A percentile compares a stretch with the other conserved stretches of the same genome.
Conservation (phyloP, 345 rosid genomes). For the Conringia planisiliqua region DNA sequence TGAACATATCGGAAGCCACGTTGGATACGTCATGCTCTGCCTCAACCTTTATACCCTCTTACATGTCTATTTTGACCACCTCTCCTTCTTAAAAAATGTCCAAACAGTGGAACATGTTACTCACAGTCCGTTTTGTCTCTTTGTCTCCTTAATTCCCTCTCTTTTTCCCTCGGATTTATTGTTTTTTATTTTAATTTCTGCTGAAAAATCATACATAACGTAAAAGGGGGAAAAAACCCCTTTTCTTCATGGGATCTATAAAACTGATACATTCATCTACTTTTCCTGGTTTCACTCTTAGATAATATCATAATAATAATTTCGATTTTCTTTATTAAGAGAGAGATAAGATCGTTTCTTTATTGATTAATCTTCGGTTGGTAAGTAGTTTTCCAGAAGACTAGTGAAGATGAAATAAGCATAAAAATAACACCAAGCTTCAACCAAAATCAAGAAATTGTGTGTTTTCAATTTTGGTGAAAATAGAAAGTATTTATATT, state of each 20-base stretch:
- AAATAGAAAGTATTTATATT: neutral
- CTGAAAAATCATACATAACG: slow-evolving; percentile 11
- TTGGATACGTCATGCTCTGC: neutral
- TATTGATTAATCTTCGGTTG: neutral
- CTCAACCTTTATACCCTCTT: too few relatives aligned
- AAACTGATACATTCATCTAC: slow-evolving; percentile 12
- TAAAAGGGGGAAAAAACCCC: neutral
- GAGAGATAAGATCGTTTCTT: neutral
- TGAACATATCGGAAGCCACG: neutral
- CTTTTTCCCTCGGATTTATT: neutral
- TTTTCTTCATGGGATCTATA: slow-evolving; percentile 30
- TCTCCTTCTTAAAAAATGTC: neutral
- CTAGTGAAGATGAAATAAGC: neutral
- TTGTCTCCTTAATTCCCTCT: slow-evolving; percentile 31
- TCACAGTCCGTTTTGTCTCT: slow-evolving; percentile 24
- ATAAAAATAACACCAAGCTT: neutral
- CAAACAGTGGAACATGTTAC: neutral
- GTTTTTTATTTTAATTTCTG: neutral
- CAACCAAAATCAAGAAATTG: slow-evolving; percentile 7
- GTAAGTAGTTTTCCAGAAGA: neutral
- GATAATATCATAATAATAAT: neutral
- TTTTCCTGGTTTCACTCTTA: slow-evolving; percentile 13
- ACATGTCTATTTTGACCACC: neutral
- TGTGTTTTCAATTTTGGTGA: slow-evolving; percentile 20
- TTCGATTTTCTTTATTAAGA: neutral